phyloP scores from a whole-genome alignment of 139 green algal species.

The Micromonas pusilla region DNA sequence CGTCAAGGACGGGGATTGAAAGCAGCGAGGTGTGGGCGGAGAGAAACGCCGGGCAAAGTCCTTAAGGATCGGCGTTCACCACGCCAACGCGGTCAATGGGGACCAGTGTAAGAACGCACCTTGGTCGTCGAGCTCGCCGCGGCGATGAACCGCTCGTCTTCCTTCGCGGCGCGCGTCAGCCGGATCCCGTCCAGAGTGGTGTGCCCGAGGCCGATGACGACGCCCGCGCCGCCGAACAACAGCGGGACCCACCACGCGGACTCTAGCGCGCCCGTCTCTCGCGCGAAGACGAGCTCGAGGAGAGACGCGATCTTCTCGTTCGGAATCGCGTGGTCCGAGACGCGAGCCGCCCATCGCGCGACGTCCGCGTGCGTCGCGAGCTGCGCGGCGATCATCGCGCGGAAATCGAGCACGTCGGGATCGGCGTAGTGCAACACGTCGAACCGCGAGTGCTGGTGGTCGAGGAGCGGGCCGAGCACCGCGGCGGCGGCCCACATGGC shows the following conservation, averaged over 20 bases:
- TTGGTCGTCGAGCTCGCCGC: too few relatives aligned
- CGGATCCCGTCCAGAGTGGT: conserved; percentile 38
- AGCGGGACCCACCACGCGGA: conserved; percentile 59
- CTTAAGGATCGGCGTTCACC: too few relatives aligned
- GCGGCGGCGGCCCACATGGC: conserved; percentile 36
- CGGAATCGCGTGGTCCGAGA: background rate
- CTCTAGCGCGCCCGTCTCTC: conserved; percentile 36
- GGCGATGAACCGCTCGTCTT: background rate
- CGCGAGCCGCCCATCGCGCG: background rate
- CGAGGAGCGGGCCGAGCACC: conserved; percentile 54
- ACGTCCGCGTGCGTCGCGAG: background rate
- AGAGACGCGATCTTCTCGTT: background rate
- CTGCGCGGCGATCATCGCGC: background rate
- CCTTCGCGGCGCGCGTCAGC: background rate
- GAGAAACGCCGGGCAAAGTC: too few relatives aligned
- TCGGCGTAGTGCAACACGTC: conserved; percentile 55
- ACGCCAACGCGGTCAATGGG: too few relatives aligned
- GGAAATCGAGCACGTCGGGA: conserved; percentile 10
- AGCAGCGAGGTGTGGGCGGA: too few relatives aligned
- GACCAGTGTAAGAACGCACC: too few relatives aligned
- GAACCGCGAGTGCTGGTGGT: conserved; percentile 48
- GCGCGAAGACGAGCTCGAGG: conserved; percentile 9
- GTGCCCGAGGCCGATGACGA: conserved; percentile 50
- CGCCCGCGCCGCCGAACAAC: conserved; percentile 54
- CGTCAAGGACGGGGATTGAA: too few relatives aligned